Evolutionary conservation across 2,329 filamentous ascomycete species (phyloP).

Genomic region (Penicillium sp.): DNA sequence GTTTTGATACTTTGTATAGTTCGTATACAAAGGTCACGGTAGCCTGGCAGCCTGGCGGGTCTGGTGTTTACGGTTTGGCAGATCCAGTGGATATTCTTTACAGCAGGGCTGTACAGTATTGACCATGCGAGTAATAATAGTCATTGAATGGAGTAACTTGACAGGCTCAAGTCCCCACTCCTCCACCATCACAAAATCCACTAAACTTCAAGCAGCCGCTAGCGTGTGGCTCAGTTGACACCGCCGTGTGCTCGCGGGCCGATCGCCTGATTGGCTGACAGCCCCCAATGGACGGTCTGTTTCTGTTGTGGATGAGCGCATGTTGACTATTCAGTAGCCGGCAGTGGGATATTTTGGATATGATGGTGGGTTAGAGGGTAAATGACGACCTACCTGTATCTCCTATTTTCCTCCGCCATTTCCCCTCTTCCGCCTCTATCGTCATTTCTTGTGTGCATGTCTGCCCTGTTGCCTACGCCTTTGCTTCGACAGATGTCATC

Average conservation of each 20-base stretch:
- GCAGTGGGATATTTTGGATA: too few relatives aligned
- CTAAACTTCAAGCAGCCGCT: slow-evolving; percentile 4
- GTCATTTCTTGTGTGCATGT: not conserved
- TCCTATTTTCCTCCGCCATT: not conserved
- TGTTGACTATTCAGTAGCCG: not conserved
- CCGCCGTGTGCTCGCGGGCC: slow-evolving; percentile 10
- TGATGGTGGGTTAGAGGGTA: not conserved
- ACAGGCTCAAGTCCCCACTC: not conserved
- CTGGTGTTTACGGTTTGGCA: not conserved
- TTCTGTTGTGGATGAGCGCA: not conserved
- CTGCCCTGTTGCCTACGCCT: slow-evolving; percentile 9
- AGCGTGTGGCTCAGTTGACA: slow-evolving; percentile 22
- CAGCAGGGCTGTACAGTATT: not conserved
- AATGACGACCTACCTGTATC: not conserved
- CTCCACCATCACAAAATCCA: not conserved
- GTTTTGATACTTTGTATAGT: not conserved
- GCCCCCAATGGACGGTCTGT: slow-evolving; percentile 2
- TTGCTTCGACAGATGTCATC: slow-evolving; percentile 13
- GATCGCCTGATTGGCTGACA: slow-evolving; percentile 16
- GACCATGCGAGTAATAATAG: not conserved
- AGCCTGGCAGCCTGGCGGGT: slow-evolving; percentile 20
- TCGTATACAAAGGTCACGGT: slow-evolving; percentile 8
- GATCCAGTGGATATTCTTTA: not conserved
- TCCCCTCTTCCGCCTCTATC: slow-evolving; percentile 1
- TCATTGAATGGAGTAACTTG: not conserved